phyloP scores from a whole-genome alignment of 1,284 basidiomycete genomes.

The Ceratobasidium sp. region DNA sequence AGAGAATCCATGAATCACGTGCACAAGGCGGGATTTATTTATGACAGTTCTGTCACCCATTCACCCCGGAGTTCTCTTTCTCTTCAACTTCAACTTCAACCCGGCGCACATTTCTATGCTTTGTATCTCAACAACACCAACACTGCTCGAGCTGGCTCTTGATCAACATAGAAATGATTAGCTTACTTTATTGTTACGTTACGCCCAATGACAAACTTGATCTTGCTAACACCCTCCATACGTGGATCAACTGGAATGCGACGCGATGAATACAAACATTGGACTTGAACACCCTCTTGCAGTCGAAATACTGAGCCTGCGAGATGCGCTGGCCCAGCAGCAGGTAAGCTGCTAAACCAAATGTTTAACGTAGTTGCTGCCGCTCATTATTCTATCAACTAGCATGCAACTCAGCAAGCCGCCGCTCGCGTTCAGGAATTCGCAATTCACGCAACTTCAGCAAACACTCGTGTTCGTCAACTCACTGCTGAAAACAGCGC shows the following conservation, averaged over 20 bases:
- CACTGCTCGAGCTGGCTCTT: too few species aligned
- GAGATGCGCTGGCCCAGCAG: constrained; percentile 32
- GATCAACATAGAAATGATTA: too few species aligned
- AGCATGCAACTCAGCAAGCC: constrained; percentile 75
- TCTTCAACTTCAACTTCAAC: too few species aligned
- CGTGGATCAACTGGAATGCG: constrained; percentile 25
- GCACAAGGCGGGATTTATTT: too few species aligned
- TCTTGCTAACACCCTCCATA: too few species aligned
- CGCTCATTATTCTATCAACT: background rate
- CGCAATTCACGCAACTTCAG: constrained; percentile 63
- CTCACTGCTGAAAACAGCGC: constrained; percentile 69
- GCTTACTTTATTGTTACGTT: too few species aligned
- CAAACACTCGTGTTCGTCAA: constrained; percentile 60
- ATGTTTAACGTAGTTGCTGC: background rate
- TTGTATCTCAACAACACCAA: too few species aligned
- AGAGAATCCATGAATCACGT: too few species aligned
- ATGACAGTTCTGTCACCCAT: too few species aligned
- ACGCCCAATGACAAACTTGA: too few species aligned
- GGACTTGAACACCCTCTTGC: constrained; percentile 41
- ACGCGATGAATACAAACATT: constrained; percentile 31
- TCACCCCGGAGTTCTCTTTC: too few species aligned
- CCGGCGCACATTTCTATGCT: too few species aligned
- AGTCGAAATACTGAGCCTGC: constrained; percentile 31
- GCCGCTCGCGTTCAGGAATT: constrained; percentile 72
- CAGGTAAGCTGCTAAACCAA: constrained; percentile 1